Base-by-base conservation (phyloP, 2,329 filamentous ascomycete genomes). In the Apiospora kogelbergensis region DNA sequence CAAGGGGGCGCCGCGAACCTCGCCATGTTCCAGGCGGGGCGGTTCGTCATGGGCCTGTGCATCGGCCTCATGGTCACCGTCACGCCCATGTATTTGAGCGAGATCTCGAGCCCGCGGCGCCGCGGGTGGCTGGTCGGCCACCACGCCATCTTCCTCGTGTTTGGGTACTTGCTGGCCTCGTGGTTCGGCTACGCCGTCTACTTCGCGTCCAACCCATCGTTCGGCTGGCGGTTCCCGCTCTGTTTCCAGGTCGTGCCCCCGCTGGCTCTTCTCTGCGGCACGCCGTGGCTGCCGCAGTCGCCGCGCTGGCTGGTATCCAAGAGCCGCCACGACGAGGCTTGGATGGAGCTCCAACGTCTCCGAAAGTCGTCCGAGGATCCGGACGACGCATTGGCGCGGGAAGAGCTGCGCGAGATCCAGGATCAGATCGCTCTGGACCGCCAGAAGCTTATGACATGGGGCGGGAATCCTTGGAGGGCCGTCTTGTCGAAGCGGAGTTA, bases 101-200 rank as follows among this genome's bases (percentile, higher is more conserved):
- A 83, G 73, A 81, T 77, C 13, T 76, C 77, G 22, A 76, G 76
- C 1, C 77, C 82, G 10, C 77, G 78, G 45, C 80, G 84, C 71
- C 80, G 84, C 30, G 85, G 84, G 40, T 74, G 75, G 22, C 77
- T 81, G 66, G 80, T 82, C 48, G 78, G 81, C 15, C 73, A 81
- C 1, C 76, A 77, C 22, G 80, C 79, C 17, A 69, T 79, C 3
- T 80, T 80, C 70, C 79, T 80, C 42, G 78, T 77, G 37, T 70
- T 79, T 37, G 79, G 79, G 37, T 80, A 77, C 68, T 79, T 80
- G 6, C 75, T 84, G 26, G 81, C 81, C 63, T 79, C 80, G 11
- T 84, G 83, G 83, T 80, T 84, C 71, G 79, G 84, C 74, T 76
- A 84, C 24, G 83, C 79, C 22, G 83, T 83, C 73, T 83, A 75